Evolutionary conservation across 2,329 filamentous ascomycete genomes (phyloP).

Genomic region (Colletotrichum sp.): DNA sequence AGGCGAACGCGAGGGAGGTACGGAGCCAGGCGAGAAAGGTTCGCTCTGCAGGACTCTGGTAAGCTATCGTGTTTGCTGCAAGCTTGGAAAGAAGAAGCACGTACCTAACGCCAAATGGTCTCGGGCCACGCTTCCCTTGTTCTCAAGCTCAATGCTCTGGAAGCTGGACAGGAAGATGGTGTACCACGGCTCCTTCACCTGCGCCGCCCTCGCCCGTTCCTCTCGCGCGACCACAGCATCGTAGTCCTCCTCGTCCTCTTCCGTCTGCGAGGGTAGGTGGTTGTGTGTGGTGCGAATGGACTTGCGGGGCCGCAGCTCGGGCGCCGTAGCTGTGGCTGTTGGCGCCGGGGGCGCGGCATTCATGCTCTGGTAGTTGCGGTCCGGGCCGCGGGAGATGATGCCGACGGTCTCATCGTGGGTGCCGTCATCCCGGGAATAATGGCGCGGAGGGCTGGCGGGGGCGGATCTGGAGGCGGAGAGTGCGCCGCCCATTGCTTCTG

Average conservation of each 20-base stretch:
- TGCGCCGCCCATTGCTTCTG: constrained; percentile 41
- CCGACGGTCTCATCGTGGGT: constrained; percentile 46
- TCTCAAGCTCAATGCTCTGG: constrained; percentile 77
- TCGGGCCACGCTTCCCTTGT: constrained; percentile 82
- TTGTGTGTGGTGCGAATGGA: constrained; percentile 7
- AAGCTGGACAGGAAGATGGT: constrained; percentile 51
- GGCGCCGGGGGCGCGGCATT: constrained; percentile 22
- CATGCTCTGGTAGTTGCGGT: constrained; percentile 45
- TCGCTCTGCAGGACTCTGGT: constrained; percentile 61
- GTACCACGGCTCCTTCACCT: constrained; percentile 54
- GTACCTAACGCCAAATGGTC: constrained; percentile 82
- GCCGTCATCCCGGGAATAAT: constrained; percentile 21
- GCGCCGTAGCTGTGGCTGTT: neutral
- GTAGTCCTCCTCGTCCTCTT: constrained; percentile 25
- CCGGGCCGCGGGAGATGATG: constrained; percentile 38
- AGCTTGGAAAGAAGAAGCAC: neutral
- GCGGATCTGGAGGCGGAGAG: constrained; percentile 19
- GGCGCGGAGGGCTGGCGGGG: constrained; percentile 22
- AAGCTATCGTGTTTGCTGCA: neutral
- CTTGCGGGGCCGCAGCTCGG: constrained; percentile 20
- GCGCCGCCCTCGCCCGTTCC: constrained; percentile 18
- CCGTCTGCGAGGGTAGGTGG: constrained; percentile 19
- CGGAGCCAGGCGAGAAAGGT: constrained; percentile 88
- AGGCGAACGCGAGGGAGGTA: constrained; percentile 81
- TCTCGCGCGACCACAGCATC: constrained; percentile 22